Conservation (phyloP, 1,139 yeast genomes). For the Debaryomycetaceae sp. region DNA sequence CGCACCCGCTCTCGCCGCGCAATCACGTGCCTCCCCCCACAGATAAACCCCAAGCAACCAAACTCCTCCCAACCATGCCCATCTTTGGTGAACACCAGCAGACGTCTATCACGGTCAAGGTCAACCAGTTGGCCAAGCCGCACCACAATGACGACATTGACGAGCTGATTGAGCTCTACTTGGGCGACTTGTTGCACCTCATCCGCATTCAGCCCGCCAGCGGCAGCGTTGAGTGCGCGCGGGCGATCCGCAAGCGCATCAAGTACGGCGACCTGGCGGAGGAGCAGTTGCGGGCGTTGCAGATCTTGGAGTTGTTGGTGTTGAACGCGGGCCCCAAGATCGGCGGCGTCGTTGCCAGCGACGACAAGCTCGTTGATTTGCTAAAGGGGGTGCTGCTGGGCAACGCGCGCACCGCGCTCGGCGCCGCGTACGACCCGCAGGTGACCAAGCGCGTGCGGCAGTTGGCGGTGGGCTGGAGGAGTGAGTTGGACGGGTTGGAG, state of each 20-base stretch:
- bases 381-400: conserved; percentile 47
- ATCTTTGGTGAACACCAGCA: conserved; percentile 34
- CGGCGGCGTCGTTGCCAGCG: conserved; percentile 57
- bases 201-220: conserved; percentile 33
- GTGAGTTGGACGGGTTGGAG: conserved; percentile 47
- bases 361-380: conserved; percentile 65
- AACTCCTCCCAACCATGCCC: conserved; percentile 30
- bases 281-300: conserved; percentile 64
- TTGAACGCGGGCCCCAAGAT: conserved; percentile 62
- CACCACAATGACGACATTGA: conserved; percentile 31
- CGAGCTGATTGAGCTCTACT: conserved; percentile 30
- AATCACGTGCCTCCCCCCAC: neutral
- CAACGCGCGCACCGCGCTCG: conserved; percentile 33
- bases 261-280: conserved; percentile 67
- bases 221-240: conserved; percentile 78
- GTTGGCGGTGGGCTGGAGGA: conserved; percentile 62
- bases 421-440: conserved; percentile 34
- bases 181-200: conserved; percentile 35
- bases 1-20: neutral
- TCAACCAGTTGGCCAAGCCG: conserved; percentile 38
- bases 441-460: conserved; percentile 44
- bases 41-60: neutral
- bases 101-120: conserved; percentile 42
- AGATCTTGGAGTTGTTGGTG: conserved; percentile 67
- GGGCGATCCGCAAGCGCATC: conserved; percentile 82